Evolutionary conservation across 192 early-diverging fungal genomes (phyloP), one percentile per base, ranked within the genome.

Genomic region (Podila verticillata): DNA sequence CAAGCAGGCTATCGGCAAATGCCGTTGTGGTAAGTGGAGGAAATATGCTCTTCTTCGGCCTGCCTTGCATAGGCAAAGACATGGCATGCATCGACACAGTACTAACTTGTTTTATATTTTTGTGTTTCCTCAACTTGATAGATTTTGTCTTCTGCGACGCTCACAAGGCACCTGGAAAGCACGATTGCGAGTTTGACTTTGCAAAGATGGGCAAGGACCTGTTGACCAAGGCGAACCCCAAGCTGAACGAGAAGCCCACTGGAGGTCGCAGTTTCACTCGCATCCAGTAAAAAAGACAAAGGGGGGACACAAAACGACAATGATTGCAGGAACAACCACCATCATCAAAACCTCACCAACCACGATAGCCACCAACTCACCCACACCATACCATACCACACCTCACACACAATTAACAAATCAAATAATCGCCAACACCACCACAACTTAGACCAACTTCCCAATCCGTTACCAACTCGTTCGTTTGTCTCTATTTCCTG

Each of bases 111-210:
- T 61, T 44, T 58, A 22, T 24, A 31, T 51, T 17, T n/a, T 54
- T 31, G 24, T 56, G 31, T 51, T 26, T 63, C 13, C 9, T 51
- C 58, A 31, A 26, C 61, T n/a, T n/a, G 24, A 5, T 69, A 75
- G 84, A 89, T 48, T 91, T 91, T 67, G 85, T 93, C 51, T 95
- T 89, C 73, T 95, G 93, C 73, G 92, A 93, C 63, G 74, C 85
- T 28, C 93, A 95, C 84, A 90, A 90, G 67, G 86, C 84, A 49
- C 87, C 90, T 28, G 87, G 90, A 65, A 87, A 90, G 51, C 93
- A 95, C 70, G 86, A 92, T 62, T 95, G 93, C 78, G 91, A 92
- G 63, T 91, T 93, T 83, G 92, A 95, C 84, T 90, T 87, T 85
- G 89, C 88, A 72, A 84, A 87, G 44, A 84, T 87, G 79, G 93